Base-by-base conservation (phyloP, 2,329 filamentous ascomycete species). In the Mariannaea sp. region DNA sequence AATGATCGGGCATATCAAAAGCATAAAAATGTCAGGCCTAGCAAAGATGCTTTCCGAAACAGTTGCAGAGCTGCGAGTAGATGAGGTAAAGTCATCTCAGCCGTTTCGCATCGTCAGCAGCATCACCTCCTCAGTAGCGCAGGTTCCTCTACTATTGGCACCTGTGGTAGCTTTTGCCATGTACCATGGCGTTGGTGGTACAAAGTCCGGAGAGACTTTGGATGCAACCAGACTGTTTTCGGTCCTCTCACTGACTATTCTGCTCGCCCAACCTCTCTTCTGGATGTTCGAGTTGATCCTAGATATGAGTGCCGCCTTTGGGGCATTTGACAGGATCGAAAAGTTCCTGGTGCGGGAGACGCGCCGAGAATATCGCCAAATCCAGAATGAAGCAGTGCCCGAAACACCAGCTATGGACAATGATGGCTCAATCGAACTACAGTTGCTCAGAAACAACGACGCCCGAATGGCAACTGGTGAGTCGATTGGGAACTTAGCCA, bases 311-410 rank as follows among this genome's bases (percentile, higher is more conserved):
- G 68, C 74, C 7, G 72, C 69, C 1, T 39, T 74, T 13, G 73
- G 73, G 0, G 76, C 74, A 10, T 66, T 78, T 42, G 65, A 65
- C n/a, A 67, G 76, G 1, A 75, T 78, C 5, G 68, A 77, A 32
- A 57, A 55, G 6, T 78, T 70, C 24, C 61, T 76, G 4, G 38
- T 64, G 7, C 56, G 61, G 13, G 58, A 65, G 6, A 52, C 65
- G 6, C 68, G 62, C 0, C 44, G 53, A 4, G 71, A 74, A 13
- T 61, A 60, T 49, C 62, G 61, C 19, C 20, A 46, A 12, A 19
- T 61, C 7, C 27, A 33, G 6, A 7, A 29, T 22, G 16, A 16
- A 9, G n/a, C 9, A 8, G 10, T 10, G 1, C 5, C 17, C 3
- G 6, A 8, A 12, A 16, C 10, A 1, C 3, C 14, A 16, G 33